Base-by-base conservation (phyloP, 768 basidiomycete genomes). In the Boletus bicolor region DNA sequence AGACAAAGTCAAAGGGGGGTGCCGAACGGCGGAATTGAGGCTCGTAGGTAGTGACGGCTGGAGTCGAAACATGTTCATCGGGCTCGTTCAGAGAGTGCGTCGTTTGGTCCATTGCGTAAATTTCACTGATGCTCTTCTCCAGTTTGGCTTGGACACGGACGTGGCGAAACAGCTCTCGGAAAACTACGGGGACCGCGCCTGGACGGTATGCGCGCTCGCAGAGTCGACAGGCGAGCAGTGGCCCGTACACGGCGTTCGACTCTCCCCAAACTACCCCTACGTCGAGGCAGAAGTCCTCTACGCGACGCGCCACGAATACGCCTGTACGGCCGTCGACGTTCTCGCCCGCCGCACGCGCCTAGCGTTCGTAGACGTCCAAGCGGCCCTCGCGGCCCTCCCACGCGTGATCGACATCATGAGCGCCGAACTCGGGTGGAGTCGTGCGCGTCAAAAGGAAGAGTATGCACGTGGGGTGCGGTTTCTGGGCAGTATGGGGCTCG, bases 21-120 rank as follows among this genome's bases (percentile, higher is more conserved):
- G 93, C 67, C 81, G 89, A 44, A 98, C 96, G 34, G 86, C 89
- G 44, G 78, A 79, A 45, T 69, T 97, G 65, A 84, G 89, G 71
- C 79, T 98, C 37, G 82, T 98, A 24, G 96, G 96, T 17, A 93
- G 89, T 59, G 91, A 98, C 56, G 92, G 87, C 10, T 99, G 96
- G 96, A 89, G 82, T 70, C 79, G 87, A 63, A 94, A 93, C 70
- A 97, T 98, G 94, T 98, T 94, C 71, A 96, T 98, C 71, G 88
- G 92, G 52, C 78, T 99, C 56, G 88, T 95, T 64, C 96, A 99
- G 72, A 81, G 89, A 60, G 91, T 92, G 51, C 47, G 84, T 53
- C 15, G 11, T 21, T 12, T 32, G 2, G 8, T 35, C 8, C n/a
- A 19, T 21, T 15, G 14, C 17, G 12, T 7, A 3, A 1, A 4